These are phyloP conservation scores for Alternaria arborescens DNA, from an alignment of 2,329 filamentous ascomycete genomes.

Conservation along the genomic window DNA sequence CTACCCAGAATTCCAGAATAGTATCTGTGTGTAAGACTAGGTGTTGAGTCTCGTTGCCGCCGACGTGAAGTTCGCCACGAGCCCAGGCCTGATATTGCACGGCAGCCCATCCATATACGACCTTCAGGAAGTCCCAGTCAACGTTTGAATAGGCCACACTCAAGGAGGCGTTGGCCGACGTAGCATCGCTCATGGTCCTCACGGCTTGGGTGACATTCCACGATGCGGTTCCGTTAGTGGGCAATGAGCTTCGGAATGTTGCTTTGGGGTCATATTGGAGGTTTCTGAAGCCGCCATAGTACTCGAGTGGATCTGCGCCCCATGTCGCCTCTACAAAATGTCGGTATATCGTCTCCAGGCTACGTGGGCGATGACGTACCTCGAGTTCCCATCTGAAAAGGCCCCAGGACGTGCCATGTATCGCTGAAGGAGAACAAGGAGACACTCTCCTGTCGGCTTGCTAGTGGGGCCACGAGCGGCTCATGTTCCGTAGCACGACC, in stretches of 20 bases:
- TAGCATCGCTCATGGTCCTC: constrained; percentile 31
- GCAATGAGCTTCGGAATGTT: constrained; percentile 61
- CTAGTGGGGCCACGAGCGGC: constrained; percentile 29
- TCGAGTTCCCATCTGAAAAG: constrained; percentile 67
- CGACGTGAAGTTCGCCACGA: constrained; percentile 58
- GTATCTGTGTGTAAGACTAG: constrained; percentile 58
- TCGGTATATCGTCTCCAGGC: constrained; percentile 20
- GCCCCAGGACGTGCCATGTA: constrained; percentile 64
- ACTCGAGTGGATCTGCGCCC: constrained; percentile 67
- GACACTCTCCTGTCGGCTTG: constrained; percentile 12
- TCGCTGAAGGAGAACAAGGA: constrained; percentile 44
- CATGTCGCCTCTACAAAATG: constrained; percentile 61
- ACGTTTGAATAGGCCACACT: constrained; percentile 59
- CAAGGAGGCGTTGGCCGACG: constrained; percentile 51
- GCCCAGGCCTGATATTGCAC: constrained; percentile 68
- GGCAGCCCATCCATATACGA: constrained; percentile 67
- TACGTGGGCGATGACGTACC: constrained; percentile 50
- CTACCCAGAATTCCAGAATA: constrained; percentile 63
- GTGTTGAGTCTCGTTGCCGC: constrained; percentile 42
- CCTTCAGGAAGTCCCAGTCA: constrained; percentile 63
- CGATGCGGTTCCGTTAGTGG: constrained; percentile 58
- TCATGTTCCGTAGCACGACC: constrained; percentile 28
- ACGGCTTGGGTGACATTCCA: constrained; percentile 58
- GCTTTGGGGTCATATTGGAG: constrained; percentile 55
- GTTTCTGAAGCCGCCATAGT: constrained; percentile 60